Percentiles rank a stretch among this genome's conserved stretches.
phyloP scores from a whole-genome alignment of 1,284 basidiomycete genomes.

The Microbotryum silenes-acaulis region DNA sequence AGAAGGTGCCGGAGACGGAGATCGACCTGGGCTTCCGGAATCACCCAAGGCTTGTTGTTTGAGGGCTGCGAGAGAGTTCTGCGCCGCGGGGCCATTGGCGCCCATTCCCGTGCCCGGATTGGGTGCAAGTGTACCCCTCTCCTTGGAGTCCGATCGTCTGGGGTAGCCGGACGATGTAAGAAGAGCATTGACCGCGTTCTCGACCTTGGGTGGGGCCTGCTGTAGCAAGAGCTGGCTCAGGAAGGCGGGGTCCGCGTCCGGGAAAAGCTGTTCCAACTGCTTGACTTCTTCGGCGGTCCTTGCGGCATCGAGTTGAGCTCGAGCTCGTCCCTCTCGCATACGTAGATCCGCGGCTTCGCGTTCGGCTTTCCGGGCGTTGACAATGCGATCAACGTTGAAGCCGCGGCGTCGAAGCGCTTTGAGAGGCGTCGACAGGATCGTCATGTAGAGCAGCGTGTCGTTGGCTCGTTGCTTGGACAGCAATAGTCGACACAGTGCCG shows the following conservation, averaged over 20 bases:
- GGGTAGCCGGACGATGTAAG: conserved; percentile 35
- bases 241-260: conserved; percentile 38
- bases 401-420: conserved; percentile 74
- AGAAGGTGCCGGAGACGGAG: too few species aligned
- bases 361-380: conserved; percentile 73
- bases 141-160: not conserved
- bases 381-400: conserved; percentile 84
- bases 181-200: conserved; percentile 38
- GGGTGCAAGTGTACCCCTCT: too few species aligned
- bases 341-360: conserved; percentile 51
- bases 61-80: too few species aligned
- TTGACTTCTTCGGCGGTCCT: conserved; percentile 6
- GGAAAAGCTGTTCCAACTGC: conserved; percentile 38
- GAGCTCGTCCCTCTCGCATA: conserved; percentile 35
- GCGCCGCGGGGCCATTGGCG: too few species aligned
- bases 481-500: conserved; percentile 64
- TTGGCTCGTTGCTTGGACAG: conserved; percentile 68
- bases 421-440: conserved; percentile 82
- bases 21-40: too few species aligned
- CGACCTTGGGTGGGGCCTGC: conserved; percentile 35
- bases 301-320: conserved; percentile 28
- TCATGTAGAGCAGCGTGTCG: conserved; percentile 81
- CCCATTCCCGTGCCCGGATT: too few species aligned
- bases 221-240: conserved; percentile 35
- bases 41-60: too few species aligned